These are phyloP conservation scores for Hypoxylon sp. DNA, from an alignment of 2,329 filamentous ascomycete species.

Conservation along the genomic window DNA sequence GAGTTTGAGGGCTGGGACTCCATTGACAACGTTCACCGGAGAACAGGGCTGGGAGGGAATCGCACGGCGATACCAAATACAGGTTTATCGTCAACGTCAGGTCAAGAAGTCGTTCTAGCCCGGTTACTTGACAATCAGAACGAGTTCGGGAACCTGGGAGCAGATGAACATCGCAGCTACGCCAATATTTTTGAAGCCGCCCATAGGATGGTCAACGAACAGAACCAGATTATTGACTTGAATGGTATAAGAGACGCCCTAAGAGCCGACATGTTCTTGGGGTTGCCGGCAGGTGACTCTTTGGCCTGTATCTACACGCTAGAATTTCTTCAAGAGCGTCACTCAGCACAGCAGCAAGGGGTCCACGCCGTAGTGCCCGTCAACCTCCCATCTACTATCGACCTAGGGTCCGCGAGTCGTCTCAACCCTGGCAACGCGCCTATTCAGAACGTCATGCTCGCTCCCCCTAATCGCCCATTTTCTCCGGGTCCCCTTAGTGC, in stretches of 20 bases:
- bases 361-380: not conserved
- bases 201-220: not conserved
- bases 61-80: no score
- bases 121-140: not conserved
- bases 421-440: constrained; percentile 5
- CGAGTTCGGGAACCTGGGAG: not conserved
- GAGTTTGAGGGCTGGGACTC: no score
- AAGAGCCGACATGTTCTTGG: not conserved
- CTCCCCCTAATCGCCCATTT: not conserved
- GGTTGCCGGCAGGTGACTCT: not conserved
- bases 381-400: not conserved
- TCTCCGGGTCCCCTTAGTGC: not conserved
- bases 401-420: not conserved
- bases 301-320: no score
- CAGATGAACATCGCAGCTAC: not conserved
- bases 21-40: no score
- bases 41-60: no score
- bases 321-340: not conserved
- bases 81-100: no score
- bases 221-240: not conserved
- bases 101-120: not conserved
- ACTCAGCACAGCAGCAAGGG: not conserved
- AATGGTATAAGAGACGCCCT: not conserved
- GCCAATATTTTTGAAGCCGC: not conserved
- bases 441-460: not conserved